These are phyloP conservation scores for Cicer arietinum DNA, from an alignment of 306 rosid species.

Conservation along the genomic window DNA sequence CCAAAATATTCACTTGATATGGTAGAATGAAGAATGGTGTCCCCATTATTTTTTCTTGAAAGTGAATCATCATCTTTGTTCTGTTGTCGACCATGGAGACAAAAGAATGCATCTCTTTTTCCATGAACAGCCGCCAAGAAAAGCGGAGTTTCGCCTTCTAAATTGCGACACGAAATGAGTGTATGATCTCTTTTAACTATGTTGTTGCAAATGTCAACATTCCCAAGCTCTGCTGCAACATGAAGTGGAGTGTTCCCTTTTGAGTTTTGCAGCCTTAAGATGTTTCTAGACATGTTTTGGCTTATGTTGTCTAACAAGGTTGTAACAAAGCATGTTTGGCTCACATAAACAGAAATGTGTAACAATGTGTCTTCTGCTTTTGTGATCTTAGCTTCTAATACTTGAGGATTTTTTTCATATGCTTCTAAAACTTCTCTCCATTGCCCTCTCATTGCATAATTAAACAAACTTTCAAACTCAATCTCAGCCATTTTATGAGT, in stretches of 20 bases:
- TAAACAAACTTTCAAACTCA: constrained; percentile 43
- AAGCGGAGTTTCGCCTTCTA: constrained; percentile 50
- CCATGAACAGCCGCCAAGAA: constrained; percentile 58
- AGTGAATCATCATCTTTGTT: constrained; percentile 20
- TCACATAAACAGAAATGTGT: constrained; percentile 48
- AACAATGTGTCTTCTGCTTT: constrained; percentile 51
- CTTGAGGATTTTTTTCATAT: constrained; percentile 25
- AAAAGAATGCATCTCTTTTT: constrained; percentile 46
- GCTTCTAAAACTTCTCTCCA: constrained; percentile 44
- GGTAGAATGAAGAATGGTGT: constrained; percentile 57
- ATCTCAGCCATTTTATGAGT: constrained; percentile 38
- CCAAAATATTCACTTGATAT: constrained; percentile 54
- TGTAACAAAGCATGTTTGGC: constrained; percentile 43
- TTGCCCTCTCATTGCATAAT: constrained; percentile 46
- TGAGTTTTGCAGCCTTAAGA: constrained; percentile 40
- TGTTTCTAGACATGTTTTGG: constrained; percentile 11
- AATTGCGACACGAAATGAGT: constrained; percentile 39
- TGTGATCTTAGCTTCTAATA: constrained; percentile 49
- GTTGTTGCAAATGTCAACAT: constrained; percentile 42
- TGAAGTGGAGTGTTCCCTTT: constrained; percentile 58
- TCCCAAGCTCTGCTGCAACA: constrained; percentile 56
- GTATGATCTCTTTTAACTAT: constrained; percentile 43
- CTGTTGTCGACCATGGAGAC: constrained; percentile 32
- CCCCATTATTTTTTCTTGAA: constrained; percentile 40
- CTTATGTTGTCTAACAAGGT: constrained; percentile 38